phyloP scores from a whole-genome alignment of 176 grass and related monocot genomes.

The Oryza officinalis region DNA sequence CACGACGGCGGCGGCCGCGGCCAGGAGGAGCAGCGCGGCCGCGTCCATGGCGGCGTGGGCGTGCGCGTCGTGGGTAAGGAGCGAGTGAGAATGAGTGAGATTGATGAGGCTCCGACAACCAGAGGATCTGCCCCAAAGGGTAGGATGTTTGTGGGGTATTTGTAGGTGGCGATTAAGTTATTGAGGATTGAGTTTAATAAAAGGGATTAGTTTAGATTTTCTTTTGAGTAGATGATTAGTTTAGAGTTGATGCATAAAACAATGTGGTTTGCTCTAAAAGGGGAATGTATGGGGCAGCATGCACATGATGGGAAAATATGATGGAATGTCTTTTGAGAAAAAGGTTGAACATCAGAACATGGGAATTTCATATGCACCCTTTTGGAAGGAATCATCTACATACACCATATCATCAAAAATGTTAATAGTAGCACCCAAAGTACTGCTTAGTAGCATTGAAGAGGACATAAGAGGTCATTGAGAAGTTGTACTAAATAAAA shows the following conservation, averaged over 20 bases:
- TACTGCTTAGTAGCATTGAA: too few relatives aligned
- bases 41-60: too few relatives aligned
- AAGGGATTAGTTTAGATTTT: not conserved
- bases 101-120: not conserved
- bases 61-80: too few relatives aligned
- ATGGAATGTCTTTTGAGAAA: conserved; percentile 15
- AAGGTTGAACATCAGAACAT: not conserved
- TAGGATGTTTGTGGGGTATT: conserved; percentile 19
- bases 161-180: conserved; percentile 9
- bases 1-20: not conserved
- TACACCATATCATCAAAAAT: too few relatives aligned
- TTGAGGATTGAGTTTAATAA: not conserved
- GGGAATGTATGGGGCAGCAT: conserved; percentile 23
- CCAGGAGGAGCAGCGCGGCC: conserved; percentile 2
- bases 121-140: not conserved
- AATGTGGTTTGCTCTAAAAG: conserved; percentile 23
- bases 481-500: too few relatives aligned
- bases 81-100: too few relatives aligned
- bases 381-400: too few relatives aligned
- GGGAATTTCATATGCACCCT: not conserved
- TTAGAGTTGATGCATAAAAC: conserved; percentile 17
- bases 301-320: conserved; percentile 10
- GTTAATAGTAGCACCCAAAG: too few relatives aligned
- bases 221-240: not conserved
- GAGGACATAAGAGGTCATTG: too few relatives aligned